Evolutionary conservation across 371 early-diverging fungal species (phyloP), one percentile per base, ranked within the genome.

Genomic region (Mortierella sp.): DNA sequence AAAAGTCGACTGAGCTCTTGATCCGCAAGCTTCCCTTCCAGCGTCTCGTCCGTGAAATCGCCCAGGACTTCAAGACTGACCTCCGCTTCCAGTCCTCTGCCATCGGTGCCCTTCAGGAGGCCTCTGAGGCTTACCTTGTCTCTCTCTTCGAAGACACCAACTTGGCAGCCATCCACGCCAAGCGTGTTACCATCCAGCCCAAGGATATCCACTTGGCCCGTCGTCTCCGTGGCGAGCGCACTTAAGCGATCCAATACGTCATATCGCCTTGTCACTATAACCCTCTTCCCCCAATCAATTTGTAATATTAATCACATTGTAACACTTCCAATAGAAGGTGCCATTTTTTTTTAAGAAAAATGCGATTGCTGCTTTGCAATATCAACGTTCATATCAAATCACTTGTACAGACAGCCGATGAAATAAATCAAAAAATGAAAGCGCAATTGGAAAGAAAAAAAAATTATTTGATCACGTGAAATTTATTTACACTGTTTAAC

Each of bases 101-200:
- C 86, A 26, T 99, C 82, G 95, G 94, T 76, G 97, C 98, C 43
- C 94, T 99, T 45, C 99, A 99, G 89, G 99, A 99, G 89, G 98
- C 99, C 67, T 89, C 97, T 59, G 99, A 99, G 89, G 96, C 97
- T 61, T 99, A 98, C 89, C 92, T 99, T 66, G 98, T 97, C 70
- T 86, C 89, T 29, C 89, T 99, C 64, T 99, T 99, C 84, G 98
- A 98, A 85, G 97, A 99, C 89, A 98, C 98, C 82, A 96, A 98
- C 92, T 90, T 97, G 87, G 97, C 98, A 74, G 99, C 99, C 83
- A 97, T 98, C 89, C 99, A 99, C 90, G 99, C 98, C 85, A 98
- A 98, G 92, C 95, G 99, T 87, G 99, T 99, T 82, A 99, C 99
- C 86, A 98, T 99, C 89, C 97, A 98, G 90, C 97, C 97, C 84